These are phyloP conservation scores for Colletotrichum sp. DNA, from an alignment of 2,329 filamentous ascomycete species.

Conservation along the genomic window DNA sequence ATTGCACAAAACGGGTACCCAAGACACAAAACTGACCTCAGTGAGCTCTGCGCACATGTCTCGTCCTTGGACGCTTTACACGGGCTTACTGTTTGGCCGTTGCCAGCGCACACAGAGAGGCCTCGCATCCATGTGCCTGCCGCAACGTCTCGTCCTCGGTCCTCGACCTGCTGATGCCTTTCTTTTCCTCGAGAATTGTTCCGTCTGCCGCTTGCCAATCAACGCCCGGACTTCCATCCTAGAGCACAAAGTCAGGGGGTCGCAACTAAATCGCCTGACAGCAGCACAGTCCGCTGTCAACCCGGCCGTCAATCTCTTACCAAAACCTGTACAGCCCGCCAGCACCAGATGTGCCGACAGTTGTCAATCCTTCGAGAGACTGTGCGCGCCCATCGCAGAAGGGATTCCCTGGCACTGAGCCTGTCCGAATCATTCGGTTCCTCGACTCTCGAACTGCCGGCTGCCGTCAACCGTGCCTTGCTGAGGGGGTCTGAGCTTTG, in stretches of 20 bases:
- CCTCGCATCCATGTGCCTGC: neutral
- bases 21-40: neutral
- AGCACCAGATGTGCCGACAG: slow-evolving; percentile 1
- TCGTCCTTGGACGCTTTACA: neutral
- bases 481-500: neutral
- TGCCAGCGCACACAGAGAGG: neutral
- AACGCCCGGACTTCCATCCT: neutral
- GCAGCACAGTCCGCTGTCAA: neutral
- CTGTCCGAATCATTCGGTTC: neutral
- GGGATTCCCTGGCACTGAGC: neutral
- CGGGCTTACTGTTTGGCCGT: neutral
- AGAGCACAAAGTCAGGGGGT: neutral
- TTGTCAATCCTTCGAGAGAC: slow-evolving; percentile 4
- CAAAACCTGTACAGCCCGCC: neutral
- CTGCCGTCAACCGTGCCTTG: neutral
- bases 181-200: neutral
- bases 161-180: neutral
- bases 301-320: neutral
- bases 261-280: neutral
- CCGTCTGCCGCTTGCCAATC: neutral
- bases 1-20: neutral
- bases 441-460: slow-evolving; percentile 15
- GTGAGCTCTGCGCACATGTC: neutral
- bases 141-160: neutral
- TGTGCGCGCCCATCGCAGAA: neutral